These are phyloP conservation scores for Citrus medica DNA, from an alignment of 345 rosid species.

Conservation along the genomic window DNA sequence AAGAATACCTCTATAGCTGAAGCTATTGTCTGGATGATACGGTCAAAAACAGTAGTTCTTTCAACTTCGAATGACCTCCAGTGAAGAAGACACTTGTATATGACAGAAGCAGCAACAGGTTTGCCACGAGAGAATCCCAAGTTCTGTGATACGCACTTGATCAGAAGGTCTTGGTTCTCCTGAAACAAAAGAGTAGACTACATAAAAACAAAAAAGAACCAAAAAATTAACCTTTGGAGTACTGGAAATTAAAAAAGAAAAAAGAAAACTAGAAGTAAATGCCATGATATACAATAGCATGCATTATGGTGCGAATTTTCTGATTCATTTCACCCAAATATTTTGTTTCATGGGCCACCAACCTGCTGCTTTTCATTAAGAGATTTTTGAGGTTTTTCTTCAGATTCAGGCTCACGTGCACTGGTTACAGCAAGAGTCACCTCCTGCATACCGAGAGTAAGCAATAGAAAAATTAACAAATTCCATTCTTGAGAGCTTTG, in stretches of 20 bases:
- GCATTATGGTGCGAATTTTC: background rate
- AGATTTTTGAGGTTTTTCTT: constrained; percentile 93
- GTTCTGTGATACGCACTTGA: constrained; percentile 88
- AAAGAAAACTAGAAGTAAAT: background rate
- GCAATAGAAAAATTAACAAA: constrained; percentile 13
- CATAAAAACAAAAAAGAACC: constrained; percentile 1
- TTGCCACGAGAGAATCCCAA: constrained; percentile 86
- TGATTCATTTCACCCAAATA: background rate
- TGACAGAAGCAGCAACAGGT: constrained; percentile 94
- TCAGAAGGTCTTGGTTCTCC: constrained; percentile 91
- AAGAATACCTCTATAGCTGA: constrained; percentile 72
- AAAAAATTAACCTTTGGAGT: background rate
- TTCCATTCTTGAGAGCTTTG: background rate
- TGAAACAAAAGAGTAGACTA: constrained; percentile 32
- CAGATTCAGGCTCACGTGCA: constrained; percentile 89
- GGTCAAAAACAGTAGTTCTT: constrained; percentile 91
- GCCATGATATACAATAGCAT: constrained; percentile 2
- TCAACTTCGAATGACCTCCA: constrained; percentile 99
- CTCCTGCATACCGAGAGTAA: constrained; percentile 45
- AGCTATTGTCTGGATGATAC: constrained; percentile 93
- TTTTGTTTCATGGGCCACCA: constrained; percentile 2
- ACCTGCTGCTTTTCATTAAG: constrained; percentile 99
- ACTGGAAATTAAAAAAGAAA: background rate
- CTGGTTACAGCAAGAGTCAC: constrained; percentile 47
- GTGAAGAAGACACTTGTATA: constrained; percentile 92